Evolutionary conservation across 768 basidiomycete species (phyloP).

Genomic region (Boletus reticulatus): DNA sequence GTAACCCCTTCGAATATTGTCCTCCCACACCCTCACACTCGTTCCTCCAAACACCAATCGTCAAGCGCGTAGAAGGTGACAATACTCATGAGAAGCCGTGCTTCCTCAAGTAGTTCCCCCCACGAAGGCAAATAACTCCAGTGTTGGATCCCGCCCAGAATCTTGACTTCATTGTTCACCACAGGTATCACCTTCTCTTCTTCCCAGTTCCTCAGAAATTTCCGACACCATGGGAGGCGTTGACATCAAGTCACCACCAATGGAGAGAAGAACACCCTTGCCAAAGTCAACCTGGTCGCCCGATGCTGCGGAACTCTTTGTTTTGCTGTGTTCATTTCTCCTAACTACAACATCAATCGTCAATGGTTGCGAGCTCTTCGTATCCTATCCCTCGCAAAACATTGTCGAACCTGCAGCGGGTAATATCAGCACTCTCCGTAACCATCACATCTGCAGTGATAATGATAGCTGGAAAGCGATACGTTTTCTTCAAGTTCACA

Average conservation of each 20-base stretch:
- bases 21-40: neutral
- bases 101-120: neutral
- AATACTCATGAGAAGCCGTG: neutral
- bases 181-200: neutral
- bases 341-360: conserved; percentile 1
- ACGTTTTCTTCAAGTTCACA: conserved; percentile 12
- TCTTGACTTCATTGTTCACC: neutral
- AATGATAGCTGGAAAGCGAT: conserved; percentile 14
- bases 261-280: neutral
- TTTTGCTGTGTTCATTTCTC: conserved; percentile 5
- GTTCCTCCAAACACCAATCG: too few relatives aligned
- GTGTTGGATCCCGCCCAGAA: neutral
- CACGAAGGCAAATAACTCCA: neutral
- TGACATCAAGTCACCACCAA: neutral
- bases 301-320: conserved; percentile 6
- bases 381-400: neutral
- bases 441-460: conserved; percentile 14
- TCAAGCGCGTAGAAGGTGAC: neutral
- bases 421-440: conserved; percentile 8
- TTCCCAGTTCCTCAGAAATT: neutral
- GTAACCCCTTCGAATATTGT: too few relatives aligned
- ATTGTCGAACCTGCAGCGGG: conserved; percentile 7
- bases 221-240: neutral
- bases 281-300: neutral
- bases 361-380: neutral